Base-by-base conservation (phyloP, 805 yeast genomes). In the Spathaspora girioi region DNA sequence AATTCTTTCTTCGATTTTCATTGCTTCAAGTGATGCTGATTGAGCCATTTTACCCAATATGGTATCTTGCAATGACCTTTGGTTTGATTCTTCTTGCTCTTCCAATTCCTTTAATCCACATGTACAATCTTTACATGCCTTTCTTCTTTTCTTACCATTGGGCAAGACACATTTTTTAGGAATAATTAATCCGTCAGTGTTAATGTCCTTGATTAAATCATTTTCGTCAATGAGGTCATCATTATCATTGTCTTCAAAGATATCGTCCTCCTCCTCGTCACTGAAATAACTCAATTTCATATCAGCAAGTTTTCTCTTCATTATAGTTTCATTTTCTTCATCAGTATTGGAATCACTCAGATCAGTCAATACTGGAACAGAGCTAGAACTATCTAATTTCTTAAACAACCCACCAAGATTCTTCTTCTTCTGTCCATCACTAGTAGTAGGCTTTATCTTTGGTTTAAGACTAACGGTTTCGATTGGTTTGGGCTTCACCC, bases 51-150 rank as follows among this genome's bases (percentile, higher is more conserved):
- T 60, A 49, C 79, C 71, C 62, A 80, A 62, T 55, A 80, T 59
- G 2, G 77, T 56, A 50, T 70, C 71, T 60, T 79, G 84, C 44
- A 77, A 58, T 54, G 66, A 66, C 58, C 73, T 67, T 65, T 68
- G 79, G 59, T 61, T 64, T 57, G 50, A 64, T 53, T 61, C 82
- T 77, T 82, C 89, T 48, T 70, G 73, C 53, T 87, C 92, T 71
- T 94, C 97, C 49, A 79, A 69, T 67, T 94, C 99, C 60, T 87
- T 91, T 56, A 94, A 77, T 6, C 99, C 99, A 75, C 99, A 94
- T 0, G 97, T 87, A 70, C 99, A 94, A 70, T 94, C 97, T 71
- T 92, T 94, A 75, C 99, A 94, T 0, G 99, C 99, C 71, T 85
- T 90, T 74, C 93, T 83, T 66, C 96, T 80, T 70, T 79, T 81